These are phyloP conservation scores for Pythium sukuiense DNA, from an alignment of 352 stramenopile species.

Conservation along the genomic window DNA sequence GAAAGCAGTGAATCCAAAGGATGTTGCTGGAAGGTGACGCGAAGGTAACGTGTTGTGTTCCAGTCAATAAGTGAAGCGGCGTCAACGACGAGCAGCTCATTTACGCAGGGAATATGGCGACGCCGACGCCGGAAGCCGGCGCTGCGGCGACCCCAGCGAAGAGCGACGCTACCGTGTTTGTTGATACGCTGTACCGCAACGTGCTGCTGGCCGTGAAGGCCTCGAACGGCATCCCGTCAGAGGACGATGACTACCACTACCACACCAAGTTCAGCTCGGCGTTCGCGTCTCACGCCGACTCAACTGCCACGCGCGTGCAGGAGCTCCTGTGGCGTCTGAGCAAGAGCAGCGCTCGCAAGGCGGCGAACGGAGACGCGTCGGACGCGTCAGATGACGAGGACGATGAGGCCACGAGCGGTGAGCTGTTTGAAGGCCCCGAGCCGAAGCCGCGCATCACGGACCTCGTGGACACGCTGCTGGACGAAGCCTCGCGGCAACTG, in stretches of 20 bases:
- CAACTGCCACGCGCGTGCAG: constrained; percentile 42
- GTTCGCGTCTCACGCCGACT: constrained; percentile 43
- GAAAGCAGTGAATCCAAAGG: background rate
- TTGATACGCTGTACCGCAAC: constrained; percentile 70
- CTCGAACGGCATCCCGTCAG: constrained; percentile 71
- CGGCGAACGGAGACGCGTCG: constrained; percentile 21
- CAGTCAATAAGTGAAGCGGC: constrained; percentile 24
- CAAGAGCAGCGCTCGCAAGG: constrained; percentile 11
- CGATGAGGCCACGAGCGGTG: constrained; percentile 34
- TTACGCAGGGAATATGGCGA: constrained; percentile 7
- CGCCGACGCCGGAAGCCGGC: background rate
- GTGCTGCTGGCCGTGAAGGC: constrained; percentile 80
- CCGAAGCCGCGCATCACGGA: constrained; percentile 74
- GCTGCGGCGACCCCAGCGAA: constrained; percentile 20
- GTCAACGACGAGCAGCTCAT: constrained; percentile 3
- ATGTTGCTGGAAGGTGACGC: constrained; percentile 20
- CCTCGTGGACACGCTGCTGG: constrained; percentile 77
- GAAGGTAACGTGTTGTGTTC: constrained; percentile 27
- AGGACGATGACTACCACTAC: constrained; percentile 86
- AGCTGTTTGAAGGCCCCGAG: constrained; percentile 78
- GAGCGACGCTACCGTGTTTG: constrained; percentile 37
- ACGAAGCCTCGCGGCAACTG: constrained; percentile 79
- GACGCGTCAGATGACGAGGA: constrained; percentile 48
- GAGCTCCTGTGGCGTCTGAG: constrained; percentile 53
- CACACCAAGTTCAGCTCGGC: constrained; percentile 72